Evolutionary conservation across 2,329 filamentous ascomycete species (phyloP), one percentile per base, ranked within the genome.

Genomic region (Fusarium verticillioides): DNA sequence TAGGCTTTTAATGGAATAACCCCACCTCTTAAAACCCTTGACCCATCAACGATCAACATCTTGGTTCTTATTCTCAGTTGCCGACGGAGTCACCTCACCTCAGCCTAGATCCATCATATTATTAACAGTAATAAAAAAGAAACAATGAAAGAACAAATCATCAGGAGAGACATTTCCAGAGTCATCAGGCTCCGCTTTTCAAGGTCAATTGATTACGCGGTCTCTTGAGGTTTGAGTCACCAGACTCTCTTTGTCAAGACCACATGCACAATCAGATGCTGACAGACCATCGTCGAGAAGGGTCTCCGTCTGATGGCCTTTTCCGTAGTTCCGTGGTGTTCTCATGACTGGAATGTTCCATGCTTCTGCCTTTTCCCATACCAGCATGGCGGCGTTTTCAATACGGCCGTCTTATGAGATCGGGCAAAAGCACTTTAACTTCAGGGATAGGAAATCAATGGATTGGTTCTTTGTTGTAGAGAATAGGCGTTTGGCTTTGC

Each of bases 301-400:
- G 70, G 53, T 58, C 54, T 46, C 28, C 21, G 52, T 52, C 36
- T 59, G 28, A 68, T 71, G 67, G 63, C 34, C 54, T 43, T 72
- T 59, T 49, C 57, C 57, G 44, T 63, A 58, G 61, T 60, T 50
- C 49, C 54, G 42, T 60, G 57, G 9, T 65, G 69, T 46, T 53
- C 59, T 52, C 61, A 59, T 75, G 72, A 75, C 73, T 75, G 69
- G 72, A 75, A 75, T 73, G 60, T 75, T 75, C 72, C 52, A 66
- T 66, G 28, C 58, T 50, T 53, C 23, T 40, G 39, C 37, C 32
- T 58, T 46, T 61, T 60, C 42, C 46, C 34, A 34, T 58, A 50
- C 23, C 23, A 34, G 64, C 36, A 28, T 56, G 34, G 57, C 28
- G 65, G 49, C 65, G 26, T 52, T 43, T 36, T 30, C 19, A 74